These are phyloP conservation scores for Neurospora tetraspora DNA, from an alignment of 495 filamentous ascomycete genomes.

Conservation along the genomic window DNA sequence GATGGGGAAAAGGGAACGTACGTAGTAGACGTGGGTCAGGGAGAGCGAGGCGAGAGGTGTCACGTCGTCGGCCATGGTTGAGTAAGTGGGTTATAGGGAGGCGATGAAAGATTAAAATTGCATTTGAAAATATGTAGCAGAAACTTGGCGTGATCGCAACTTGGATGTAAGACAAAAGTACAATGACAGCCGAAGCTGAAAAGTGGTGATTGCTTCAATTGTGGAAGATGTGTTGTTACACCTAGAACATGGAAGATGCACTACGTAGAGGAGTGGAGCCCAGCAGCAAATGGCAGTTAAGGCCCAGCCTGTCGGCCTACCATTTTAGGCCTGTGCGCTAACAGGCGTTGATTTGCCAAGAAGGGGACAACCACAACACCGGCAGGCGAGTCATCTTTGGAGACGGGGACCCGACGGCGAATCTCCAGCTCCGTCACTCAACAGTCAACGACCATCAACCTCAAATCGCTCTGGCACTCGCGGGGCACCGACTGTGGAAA, in stretches of 20 bases:
- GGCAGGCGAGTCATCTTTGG: background rate
- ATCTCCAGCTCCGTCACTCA: background rate
- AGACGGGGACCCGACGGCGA: background rate
- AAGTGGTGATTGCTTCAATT: background rate
- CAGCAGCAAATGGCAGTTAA: background rate
- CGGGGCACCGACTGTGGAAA: background rate
- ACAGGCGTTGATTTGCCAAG: background rate
- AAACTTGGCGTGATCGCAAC: background rate
- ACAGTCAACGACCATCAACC: background rate
- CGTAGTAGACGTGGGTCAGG: slow-evolving; percentile 94
- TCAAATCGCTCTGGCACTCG: background rate
- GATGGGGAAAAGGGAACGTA: slow-evolving; percentile 26
- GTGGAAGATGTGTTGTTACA: background rate
- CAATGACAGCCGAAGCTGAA: background rate
- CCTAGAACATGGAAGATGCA: background rate
- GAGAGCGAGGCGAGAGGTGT: slow-evolving; percentile 77
- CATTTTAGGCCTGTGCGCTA: background rate
- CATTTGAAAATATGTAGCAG: background rate
- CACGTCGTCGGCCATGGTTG: slow-evolving; percentile 47
- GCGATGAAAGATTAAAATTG: background rate
- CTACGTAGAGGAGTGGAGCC: background rate
- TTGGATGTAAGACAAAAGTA: background rate
- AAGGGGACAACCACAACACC: background rate
- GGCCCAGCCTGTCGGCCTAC: background rate
- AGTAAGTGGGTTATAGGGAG: background rate